phyloP scores from a whole-genome alignment of 2,329 filamentous ascomycete genomes.

The Colletotrichum lupini region DNA sequence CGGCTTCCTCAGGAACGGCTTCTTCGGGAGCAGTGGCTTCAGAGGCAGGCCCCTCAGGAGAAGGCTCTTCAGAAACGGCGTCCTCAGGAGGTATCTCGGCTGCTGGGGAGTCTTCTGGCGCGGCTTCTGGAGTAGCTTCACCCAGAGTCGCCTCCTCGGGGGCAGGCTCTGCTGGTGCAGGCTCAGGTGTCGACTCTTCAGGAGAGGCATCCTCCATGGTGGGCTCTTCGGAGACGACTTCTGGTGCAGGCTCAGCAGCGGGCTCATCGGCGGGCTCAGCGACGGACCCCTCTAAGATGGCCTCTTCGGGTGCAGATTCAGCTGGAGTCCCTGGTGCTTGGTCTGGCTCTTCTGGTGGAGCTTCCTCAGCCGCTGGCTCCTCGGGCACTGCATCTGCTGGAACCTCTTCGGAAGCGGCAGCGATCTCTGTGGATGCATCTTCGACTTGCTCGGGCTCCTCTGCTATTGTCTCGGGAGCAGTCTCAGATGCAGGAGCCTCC shows the following conservation, averaged over 20 bases:
- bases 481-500: neutral
- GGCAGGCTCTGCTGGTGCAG: no score
- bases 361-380: neutral
- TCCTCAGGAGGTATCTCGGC: neutral
- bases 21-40: no score
- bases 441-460: conserved; percentile 11
- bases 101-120: conserved; percentile 1
- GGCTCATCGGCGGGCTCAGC: neutral
- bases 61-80: neutral
- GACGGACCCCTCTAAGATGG: no score
- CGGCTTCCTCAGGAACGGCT: no score
- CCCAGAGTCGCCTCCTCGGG: neutral
- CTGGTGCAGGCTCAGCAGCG: neutral
- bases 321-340: neutral
- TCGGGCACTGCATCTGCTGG: neutral
- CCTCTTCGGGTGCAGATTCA: neutral
- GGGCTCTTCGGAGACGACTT: neutral
- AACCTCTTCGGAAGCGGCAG: neutral
- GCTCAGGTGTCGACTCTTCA: neutral
- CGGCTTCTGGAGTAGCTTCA: conserved; percentile 27
- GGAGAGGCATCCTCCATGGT: neutral
- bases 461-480: neutral
- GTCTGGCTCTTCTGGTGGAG: neutral
- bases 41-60: no score
- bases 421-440: neutral